A percentile compares a stretch with the other conserved stretches of the same genome.
Evolutionary conservation across 139 green algal genomes (phyloP).

Genomic region (Picochlorum sp.): DNA sequence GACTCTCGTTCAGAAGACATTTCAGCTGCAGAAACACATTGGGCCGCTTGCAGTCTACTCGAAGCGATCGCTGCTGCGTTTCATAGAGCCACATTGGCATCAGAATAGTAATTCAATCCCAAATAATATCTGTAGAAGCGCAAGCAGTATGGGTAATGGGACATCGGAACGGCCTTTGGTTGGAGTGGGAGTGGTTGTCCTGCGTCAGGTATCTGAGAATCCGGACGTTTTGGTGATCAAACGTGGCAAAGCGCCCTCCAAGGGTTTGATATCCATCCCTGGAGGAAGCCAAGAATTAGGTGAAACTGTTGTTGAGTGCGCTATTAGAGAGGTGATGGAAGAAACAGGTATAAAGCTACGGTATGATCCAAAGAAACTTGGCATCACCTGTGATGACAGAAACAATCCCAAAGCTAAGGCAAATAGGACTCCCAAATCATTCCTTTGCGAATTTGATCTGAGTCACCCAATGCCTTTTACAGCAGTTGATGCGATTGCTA

Average conservation of each 20-base stretch:
- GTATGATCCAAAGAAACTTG: background rate
- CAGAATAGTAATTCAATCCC: no score
- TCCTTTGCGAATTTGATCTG: background rate
- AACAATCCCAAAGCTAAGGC: background rate
- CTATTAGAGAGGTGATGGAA: conserved; percentile 7
- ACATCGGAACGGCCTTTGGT: background rate
- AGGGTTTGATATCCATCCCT: conserved; percentile 3
- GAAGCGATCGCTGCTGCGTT: no score
- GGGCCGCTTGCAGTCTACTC: no score
- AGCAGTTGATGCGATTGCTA: conserved; percentile 12
- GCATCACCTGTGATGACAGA: background rate
- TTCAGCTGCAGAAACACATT: no score
- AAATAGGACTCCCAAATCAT: background rate
- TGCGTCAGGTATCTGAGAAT: background rate
- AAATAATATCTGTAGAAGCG: no score
- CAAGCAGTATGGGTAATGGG: background rate
- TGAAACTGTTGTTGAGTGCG: conserved; percentile 13
- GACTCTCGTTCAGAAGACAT: no score
- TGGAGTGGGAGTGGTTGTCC: conserved; percentile 8
- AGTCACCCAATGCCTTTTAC: conserved; percentile 1
- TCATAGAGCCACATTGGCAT: no score
- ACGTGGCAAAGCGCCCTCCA: conserved; percentile 3
- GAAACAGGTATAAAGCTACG: conserved; percentile 3
- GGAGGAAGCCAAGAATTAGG: conserved; percentile 11
- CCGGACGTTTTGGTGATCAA: conserved; percentile 11